Evolutionary conservation across 306 rosid genomes (phyloP), one percentile per base, ranked within the genome.

Genomic region (Mimosa bimucronata): DNA sequence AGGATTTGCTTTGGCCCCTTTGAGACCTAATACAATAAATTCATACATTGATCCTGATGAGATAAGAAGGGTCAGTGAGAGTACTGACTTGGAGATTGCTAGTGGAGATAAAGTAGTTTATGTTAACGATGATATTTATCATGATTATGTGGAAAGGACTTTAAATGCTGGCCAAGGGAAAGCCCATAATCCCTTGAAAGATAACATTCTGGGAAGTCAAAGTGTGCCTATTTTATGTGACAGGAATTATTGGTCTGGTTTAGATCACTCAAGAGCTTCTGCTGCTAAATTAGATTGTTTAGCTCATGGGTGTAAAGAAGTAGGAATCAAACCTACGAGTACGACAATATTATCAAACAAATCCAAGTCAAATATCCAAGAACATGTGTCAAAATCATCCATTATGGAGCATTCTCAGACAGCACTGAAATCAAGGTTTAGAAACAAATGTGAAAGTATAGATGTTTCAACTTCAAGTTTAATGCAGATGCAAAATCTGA

Each of bases 201-300:
- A 29, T n/a, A 29, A 78, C 23, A 23, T 77, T 80, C 78, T 41
- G 16, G 75, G 21, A 58, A 66, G 31, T 61, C 73, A 79, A 18
- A 79, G n/a, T 7, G 64, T 58, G 66, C 21, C 71, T n/a, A 19
- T 74, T n/a, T 19, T 57, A 18, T 52, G 68, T 25, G 53, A 77
- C 66, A 78, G 55, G 19, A 76, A 67, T 37, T 75, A 52, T 8
- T 69, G 25, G 68, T 73, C 73, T 50, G 61, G 74, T 80, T 67
- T 53, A 28, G 25, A 38, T 26, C 29, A 69, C 68, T 57, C 67
- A n/a, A 14, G n/a, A 42, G 52, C 77, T 75, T 28, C 37, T 25
- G 72, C 23, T 57, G 66, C 79, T 79, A 83, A 81, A 26, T 62
- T 40, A 31, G 66, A 72, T 34, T 29, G 53, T 84, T 77, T 73